These are phyloP conservation scores for Mycena capillaripes DNA, from an alignment of 768 basidiomycete species.

Conservation along the genomic window DNA sequence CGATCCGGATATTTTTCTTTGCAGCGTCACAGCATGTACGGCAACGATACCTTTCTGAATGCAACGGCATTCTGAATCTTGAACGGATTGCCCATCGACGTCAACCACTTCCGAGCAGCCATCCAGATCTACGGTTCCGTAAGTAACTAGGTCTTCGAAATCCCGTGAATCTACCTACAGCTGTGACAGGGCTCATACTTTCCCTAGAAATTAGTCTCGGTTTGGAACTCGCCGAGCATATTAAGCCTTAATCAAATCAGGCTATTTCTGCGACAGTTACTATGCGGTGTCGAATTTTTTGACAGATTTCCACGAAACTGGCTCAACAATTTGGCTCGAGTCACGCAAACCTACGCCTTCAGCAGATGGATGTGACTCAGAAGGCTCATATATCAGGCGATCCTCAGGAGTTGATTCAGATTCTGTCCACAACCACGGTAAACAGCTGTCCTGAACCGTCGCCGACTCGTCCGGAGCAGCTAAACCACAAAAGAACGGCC, in stretches of 20 bases:
- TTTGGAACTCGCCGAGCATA: conserved; percentile 13
- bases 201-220: conserved; percentile 28
- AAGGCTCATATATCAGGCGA: neutral
- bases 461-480: conserved; percentile 25
- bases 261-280: conserved; percentile 22
- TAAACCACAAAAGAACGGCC: conserved; percentile 12
- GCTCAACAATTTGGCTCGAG: neutral
- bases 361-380: neutral
- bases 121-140: conserved; percentile 9
- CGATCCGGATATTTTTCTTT: conserved; percentile 8
- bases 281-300: conserved; percentile 31
- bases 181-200: neutral
- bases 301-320: conserved; percentile 27
- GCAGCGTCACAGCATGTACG: conserved; percentile 2
- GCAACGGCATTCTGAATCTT: conserved; percentile 4
- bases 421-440: conserved; percentile 19
- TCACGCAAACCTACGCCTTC: neutral
- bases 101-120: neutral
- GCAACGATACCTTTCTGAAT: neutral
- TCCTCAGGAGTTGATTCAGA: conserved; percentile 18
- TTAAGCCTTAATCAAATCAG: conserved; percentile 22
- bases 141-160: conserved; percentile 11
- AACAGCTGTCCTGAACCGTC: neutral
- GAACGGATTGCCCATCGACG: conserved; percentile 6
- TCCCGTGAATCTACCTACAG: neutral